phyloP scores from a whole-genome alignment of 1,139 yeast genomes.

The Kluyveromyces marxianus region DNA sequence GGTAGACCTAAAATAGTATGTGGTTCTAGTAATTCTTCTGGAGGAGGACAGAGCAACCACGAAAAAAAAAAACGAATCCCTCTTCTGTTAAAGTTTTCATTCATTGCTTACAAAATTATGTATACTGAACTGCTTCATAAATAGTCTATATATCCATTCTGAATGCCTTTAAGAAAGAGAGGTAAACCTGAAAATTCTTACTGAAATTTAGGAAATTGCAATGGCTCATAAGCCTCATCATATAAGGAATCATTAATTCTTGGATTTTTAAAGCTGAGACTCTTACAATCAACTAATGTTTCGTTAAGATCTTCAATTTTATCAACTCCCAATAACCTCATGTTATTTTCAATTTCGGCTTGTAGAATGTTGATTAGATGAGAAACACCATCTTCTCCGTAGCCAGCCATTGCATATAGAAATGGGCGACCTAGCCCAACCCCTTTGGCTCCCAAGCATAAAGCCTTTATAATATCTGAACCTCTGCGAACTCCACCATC shows the following conservation, averaged over 20 bases:
- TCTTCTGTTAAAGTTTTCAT: no score
- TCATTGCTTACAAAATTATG: no score
- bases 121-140: no score
- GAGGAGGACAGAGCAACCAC: no score
- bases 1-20: no score
- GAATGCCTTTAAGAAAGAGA: no score
- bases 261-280: slow-evolving; percentile 11
- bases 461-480: slow-evolving; percentile 53
- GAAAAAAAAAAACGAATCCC: no score
- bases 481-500: slow-evolving; percentile 54
- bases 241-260: slow-evolving; percentile 12
- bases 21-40: no score
- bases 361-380: slow-evolving; percentile 66
- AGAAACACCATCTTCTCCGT: slow-evolving; percentile 66
- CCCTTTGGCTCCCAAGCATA: slow-evolving; percentile 63
- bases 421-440: slow-evolving; percentile 67
- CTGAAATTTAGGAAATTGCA: slow-evolving; percentile 9
- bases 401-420: slow-evolving; percentile 56
- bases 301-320: slow-evolving; percentile 52
- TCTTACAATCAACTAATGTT: slow-evolving; percentile 12
- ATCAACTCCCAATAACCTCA: slow-evolving; percentile 74
- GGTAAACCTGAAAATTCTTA: neutral
- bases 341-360: slow-evolving; percentile 74
- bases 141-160: no score
- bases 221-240: slow-evolving; percentile 13